Evolutionary conservation across 176 grass and related monocot genomes (phyloP).

Genomic region (Avena insularis): DNA sequence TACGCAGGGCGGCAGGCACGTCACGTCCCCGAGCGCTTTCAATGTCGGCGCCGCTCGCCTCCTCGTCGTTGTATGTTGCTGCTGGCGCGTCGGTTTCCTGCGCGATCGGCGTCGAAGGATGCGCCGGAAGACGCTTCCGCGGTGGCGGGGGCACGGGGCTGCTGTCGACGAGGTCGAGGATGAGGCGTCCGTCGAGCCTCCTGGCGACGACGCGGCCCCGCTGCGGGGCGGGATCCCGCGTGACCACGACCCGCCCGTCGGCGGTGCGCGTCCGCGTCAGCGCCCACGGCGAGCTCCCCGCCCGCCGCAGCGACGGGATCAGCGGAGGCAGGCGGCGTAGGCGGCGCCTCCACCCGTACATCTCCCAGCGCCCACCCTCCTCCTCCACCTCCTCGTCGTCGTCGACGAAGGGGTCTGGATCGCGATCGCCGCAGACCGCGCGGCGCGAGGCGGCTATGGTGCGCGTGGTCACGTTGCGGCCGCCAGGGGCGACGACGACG

Average conservation of each 20-base stretch:
- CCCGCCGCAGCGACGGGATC: conserved; percentile 36
- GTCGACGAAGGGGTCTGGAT: background rate
- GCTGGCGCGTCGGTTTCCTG: background rate
- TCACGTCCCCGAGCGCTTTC: background rate
- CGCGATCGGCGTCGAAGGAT: background rate
- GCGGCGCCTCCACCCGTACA: conserved; percentile 45
- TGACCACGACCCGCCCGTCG: conserved; percentile 47
- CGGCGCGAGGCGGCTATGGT: conserved; percentile 52
- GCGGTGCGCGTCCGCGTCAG: conserved; percentile 40
- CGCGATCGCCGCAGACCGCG: conserved; percentile 1
- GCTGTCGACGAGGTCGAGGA: conserved; percentile 39
- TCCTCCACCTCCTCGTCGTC: background rate
- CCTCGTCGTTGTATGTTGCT: background rate
- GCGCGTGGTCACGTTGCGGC: conserved; percentile 51
- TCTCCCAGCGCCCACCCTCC: conserved; percentile 34
- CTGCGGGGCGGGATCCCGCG: background rate
- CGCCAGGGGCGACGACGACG: background rate
- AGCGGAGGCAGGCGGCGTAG: conserved; percentile 51
- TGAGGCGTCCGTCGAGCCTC: conserved; percentile 38
- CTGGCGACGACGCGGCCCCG: conserved; percentile 29
- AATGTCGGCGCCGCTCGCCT: background rate
- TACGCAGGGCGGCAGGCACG: background rate
- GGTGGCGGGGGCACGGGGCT: background rate
- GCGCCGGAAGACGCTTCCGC: background rate
- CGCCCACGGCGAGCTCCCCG: conserved; percentile 14